A percentile compares a stretch with the other conserved stretches of the same genome.
phyloP scores from a whole-genome alignment of 257 asterid genomes.

The Scutellaria galericulata region DNA sequence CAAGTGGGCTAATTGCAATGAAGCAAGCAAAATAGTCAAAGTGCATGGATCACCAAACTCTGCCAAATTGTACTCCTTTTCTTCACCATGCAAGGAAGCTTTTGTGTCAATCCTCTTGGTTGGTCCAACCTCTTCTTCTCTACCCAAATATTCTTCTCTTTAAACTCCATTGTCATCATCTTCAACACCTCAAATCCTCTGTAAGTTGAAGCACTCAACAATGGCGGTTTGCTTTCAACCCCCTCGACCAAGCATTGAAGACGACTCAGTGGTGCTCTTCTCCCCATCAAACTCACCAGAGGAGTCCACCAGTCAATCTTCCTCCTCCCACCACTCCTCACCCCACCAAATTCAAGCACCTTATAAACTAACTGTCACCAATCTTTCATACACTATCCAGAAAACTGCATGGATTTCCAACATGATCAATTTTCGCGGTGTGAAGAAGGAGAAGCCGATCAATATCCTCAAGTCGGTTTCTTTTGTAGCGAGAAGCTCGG shows the following conservation, averaged over 20 bases:
- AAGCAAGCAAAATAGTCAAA: constrained; percentile 34
- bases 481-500: constrained; percentile 68
- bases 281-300: constrained; percentile 68
- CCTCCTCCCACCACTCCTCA: constrained; percentile 69
- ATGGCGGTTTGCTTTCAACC: constrained; percentile 65
- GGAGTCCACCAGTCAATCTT: constrained; percentile 59
- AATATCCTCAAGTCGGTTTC: constrained; percentile 68
- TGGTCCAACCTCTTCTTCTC: constrained; percentile 58
- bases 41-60: constrained; percentile 50
- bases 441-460: constrained; percentile 47
- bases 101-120: constrained; percentile 41
- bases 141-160: constrained; percentile 37
- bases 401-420: constrained; percentile 36
- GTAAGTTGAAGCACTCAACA: constrained; percentile 23
- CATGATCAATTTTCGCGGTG: not conserved
- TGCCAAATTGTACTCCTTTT: constrained; percentile 38
- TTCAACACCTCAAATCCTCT: constrained; percentile 18
- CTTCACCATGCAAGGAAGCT: constrained; percentile 37
- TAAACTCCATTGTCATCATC: constrained; percentile 29
- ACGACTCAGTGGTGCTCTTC: constrained; percentile 68
- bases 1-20: constrained; percentile 18
- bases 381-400: constrained; percentile 66
- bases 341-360: constrained; percentile 43
- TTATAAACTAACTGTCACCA: constrained; percentile 52
- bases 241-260: constrained; percentile 51